Conservation (phyloP, 2,329 filamentous ascomycete species). For the Diaporthe citrichinensis region DNA sequence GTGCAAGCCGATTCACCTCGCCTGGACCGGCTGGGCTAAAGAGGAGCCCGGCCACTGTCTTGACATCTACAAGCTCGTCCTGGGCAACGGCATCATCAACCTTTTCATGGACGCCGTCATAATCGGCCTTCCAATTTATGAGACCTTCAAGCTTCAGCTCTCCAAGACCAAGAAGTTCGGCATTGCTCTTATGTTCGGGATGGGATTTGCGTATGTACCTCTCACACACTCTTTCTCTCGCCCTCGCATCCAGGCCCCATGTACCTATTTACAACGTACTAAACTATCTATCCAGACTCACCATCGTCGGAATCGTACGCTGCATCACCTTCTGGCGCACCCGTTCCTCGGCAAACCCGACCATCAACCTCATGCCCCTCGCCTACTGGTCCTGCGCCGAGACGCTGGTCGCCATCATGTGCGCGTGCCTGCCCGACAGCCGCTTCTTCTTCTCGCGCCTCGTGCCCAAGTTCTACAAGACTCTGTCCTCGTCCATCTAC, state of each 20-base stretch:
- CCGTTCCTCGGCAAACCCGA: slow-evolving; percentile 16
- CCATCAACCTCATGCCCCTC: slow-evolving; percentile 26
- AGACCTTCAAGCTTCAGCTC: slow-evolving; percentile 26
- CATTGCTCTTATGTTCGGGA: slow-evolving; percentile 22
- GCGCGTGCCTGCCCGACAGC: slow-evolving; percentile 31
- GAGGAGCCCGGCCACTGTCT: slow-evolving; percentile 19
- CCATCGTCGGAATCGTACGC: slow-evolving; percentile 29
- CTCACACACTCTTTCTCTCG: background rate
- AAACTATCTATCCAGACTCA: background rate
- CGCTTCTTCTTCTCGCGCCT: slow-evolving; percentile 32
- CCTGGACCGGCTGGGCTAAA: slow-evolving; percentile 18
- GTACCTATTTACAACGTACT: background rate
- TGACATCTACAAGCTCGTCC: slow-evolving; percentile 25
- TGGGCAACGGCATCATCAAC: slow-evolving; percentile 29
- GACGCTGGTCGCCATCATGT: slow-evolving; percentile 25
- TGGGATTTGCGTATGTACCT: slow-evolving; percentile 30
- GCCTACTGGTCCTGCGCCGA: slow-evolving; percentile 21
- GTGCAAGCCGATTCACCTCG: slow-evolving; percentile 8
- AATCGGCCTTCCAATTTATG: slow-evolving; percentile 27
- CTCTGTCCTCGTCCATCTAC: background rate
- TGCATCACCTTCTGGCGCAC: slow-evolving; percentile 24
- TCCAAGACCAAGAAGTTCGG: slow-evolving; percentile 27
- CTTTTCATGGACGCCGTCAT: slow-evolving; percentile 27
- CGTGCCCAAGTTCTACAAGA: slow-evolving; percentile 26
- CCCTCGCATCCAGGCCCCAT: background rate